Evolutionary conservation across 1,284 basidiomycete species (phyloP), one percentile per base, ranked within the genome.

Genomic region (Ganoderma multipileum): DNA sequence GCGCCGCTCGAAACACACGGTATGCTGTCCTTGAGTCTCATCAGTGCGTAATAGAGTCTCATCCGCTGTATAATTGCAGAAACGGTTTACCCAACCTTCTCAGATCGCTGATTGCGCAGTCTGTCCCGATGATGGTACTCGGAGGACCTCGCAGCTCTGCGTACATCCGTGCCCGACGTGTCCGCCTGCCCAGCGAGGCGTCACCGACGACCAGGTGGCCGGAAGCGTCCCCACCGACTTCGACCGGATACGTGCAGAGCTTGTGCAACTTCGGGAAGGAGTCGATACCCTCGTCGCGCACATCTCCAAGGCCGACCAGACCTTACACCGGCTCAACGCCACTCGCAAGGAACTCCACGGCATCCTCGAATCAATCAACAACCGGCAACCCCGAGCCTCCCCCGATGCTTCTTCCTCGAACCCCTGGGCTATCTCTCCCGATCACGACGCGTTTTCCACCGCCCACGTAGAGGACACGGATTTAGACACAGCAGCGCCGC

Each of bases 371-470:
- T 28, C 52, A 18, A 30, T 55, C 28, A 55, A 55, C 23, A 18
- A 30, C 52, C 52, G 9, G 11, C 14, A 28, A 28, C 28, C 26
- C 28, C 14, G 16, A 2, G 28, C 14, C 28, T 55, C 52, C 0
- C 12, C 52, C 3, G 14, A 30, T 83, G 26, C 28, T 33, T 33
- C 26, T 28, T 33, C 52, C 14, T 55, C 28, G 28, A 33, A 33
- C 52, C 52, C 52, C 16, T 50, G 47, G 47, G 23, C 23, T 23
- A 26, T 26, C 3, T 5, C 52, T 30, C 16, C 28, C 16, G 52
- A 55, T 30, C 28, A 55, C 52, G 28, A 30, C 52, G 52, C 52
- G 28, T 33, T 55, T 20, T 55, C 52, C 52, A 33, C 8, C 28
- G 14, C 52, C 16, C 28, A 8, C 14, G 28, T 8, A 3, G 28